Percentiles rank a stretch among this genome's conserved stretches.
Evolutionary conservation across 352 stramenopile species (phyloP).

Genomic region (Globisporangium heterothallicum): DNA sequence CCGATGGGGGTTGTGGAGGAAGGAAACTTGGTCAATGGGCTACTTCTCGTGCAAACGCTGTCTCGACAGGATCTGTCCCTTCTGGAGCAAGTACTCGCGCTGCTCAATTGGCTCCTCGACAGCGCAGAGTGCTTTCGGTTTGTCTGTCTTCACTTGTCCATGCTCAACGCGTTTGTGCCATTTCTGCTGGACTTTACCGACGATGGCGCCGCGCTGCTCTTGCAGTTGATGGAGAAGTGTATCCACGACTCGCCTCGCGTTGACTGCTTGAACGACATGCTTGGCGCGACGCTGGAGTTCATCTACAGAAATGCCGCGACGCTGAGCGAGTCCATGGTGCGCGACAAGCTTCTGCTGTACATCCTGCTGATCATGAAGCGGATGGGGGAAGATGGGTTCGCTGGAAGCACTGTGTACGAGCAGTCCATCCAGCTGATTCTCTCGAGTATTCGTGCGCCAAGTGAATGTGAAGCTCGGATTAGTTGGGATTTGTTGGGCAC

Average conservation of each 20-base stretch:
- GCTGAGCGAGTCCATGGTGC: slow-evolving; percentile 23
- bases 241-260: slow-evolving; percentile 15
- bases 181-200: slow-evolving; percentile 7
- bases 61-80: slow-evolving; percentile 11
- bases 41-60: slow-evolving; percentile 19
- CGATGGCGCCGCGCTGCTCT: slow-evolving; percentile 4
- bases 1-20: slow-evolving; percentile 9
- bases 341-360: slow-evolving; percentile 42
- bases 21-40: slow-evolving; percentile 19
- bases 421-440: slow-evolving; percentile 51
- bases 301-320: slow-evolving; percentile 38
- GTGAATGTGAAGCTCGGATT: slow-evolving; percentile 29
- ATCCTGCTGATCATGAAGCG: slow-evolving; percentile 53
- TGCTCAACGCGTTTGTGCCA: slow-evolving; percentile 20
- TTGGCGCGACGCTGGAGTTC: slow-evolving; percentile 32
- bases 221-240: slow-evolving; percentile 28
- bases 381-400: slow-evolving; percentile 41
- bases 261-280: slow-evolving; percentile 28
- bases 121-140: slow-evolving; percentile 21
- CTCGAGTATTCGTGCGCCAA: slow-evolving; percentile 24
- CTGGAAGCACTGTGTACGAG: slow-evolving; percentile 45
- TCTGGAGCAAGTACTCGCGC: slow-evolving; percentile 21
- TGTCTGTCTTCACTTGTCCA: slow-evolving; percentile 21
- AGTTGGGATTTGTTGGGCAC: slow-evolving; percentile 56
- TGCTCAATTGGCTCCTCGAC: slow-evolving; percentile 27